These are phyloP conservation scores for Strobilomyces dryophilus DNA, from an alignment of 768 basidiomycete species.

Conservation along the genomic window DNA sequence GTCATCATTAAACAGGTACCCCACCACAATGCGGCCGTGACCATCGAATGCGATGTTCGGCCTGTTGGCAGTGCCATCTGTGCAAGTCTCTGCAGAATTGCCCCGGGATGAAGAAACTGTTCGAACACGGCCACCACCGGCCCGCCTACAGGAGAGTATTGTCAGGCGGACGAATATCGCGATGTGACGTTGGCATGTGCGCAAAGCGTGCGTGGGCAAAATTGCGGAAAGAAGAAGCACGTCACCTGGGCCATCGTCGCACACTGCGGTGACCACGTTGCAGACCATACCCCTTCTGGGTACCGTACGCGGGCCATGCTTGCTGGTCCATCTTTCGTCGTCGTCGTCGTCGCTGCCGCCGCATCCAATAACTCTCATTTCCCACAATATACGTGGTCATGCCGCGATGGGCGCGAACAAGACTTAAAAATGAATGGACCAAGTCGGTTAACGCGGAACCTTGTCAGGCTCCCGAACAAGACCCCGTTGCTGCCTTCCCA, in stretches of 20 bases:
- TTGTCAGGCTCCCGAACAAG: conserved; percentile 6
- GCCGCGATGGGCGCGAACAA: not conserved
- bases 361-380: not conserved
- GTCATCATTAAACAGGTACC: conserved; percentile 1
- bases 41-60: not conserved
- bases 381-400: not conserved
- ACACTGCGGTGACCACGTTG: not conserved
- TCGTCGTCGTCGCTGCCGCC: not conserved
- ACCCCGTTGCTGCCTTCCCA: not conserved
- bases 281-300: not conserved
- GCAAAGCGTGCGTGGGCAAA: not conserved
- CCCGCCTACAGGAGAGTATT: not conserved
- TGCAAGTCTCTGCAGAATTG: conserved; percentile 1
- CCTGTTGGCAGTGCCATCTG: not conserved
- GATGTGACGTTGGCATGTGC: conserved; percentile 8
- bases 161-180: not conserved
- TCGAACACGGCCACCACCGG: no score
- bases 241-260: not conserved
- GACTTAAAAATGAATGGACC: not conserved
- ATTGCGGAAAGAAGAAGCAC: conserved; percentile 1
- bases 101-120: not conserved
- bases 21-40: conserved; percentile 1
- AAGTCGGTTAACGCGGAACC: not conserved
- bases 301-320: not conserved
- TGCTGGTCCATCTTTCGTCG: not conserved